phyloP scores from a whole-genome alignment of 1,139 yeast species.

The Lodderomyces theae region DNA sequence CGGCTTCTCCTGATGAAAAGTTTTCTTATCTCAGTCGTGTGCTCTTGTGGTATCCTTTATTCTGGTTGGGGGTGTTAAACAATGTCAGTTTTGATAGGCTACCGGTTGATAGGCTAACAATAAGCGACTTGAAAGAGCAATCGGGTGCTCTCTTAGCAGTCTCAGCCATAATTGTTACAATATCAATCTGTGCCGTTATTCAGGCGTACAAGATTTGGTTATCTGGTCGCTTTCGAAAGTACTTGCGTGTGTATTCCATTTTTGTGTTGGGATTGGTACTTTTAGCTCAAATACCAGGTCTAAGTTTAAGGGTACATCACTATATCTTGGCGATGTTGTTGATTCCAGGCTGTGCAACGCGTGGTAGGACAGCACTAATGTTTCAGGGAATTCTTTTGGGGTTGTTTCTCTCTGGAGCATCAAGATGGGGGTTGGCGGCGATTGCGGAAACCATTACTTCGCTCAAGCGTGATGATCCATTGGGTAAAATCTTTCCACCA shows the following conservation, averaged over 20 bases:
- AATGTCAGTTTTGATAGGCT: constrained; percentile 84
- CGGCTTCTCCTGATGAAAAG: constrained; percentile 16
- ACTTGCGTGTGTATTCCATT: constrained; percentile 48
- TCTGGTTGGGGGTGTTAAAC: constrained; percentile 84
- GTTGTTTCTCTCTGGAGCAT: constrained; percentile 75
- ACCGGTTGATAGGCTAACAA: constrained; percentile 81
- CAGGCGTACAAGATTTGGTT: constrained; percentile 83
- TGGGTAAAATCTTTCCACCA: constrained; percentile 51
- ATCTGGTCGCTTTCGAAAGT: constrained; percentile 67
- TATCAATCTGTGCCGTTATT: constrained; percentile 54
- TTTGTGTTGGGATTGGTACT: constrained; percentile 46
- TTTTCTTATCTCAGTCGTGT: constrained; percentile 50
- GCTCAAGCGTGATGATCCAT: constrained; percentile 72
- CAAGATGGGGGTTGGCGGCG: constrained; percentile 93
- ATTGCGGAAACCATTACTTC: constrained; percentile 75
- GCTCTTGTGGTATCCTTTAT: constrained; percentile 71
- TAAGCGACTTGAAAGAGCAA: constrained; percentile 65
- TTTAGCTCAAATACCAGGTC: constrained; percentile 58
- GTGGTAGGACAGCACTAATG: constrained; percentile 63
- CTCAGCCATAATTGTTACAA: constrained; percentile 41
- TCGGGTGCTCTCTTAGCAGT: constrained; percentile 78
- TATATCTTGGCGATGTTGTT: constrained; percentile 77
- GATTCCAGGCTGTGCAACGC: constrained; percentile 84
- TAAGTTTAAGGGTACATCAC: constrained; percentile 83
- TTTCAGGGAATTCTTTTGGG: constrained; percentile 88